A percentile compares a stretch with the other conserved stretches of the same genome.
These are phyloP conservation scores for Durusdinium trenchii DNA, from an alignment of 73 alveolate genomes.

Conservation along the genomic window DNA sequence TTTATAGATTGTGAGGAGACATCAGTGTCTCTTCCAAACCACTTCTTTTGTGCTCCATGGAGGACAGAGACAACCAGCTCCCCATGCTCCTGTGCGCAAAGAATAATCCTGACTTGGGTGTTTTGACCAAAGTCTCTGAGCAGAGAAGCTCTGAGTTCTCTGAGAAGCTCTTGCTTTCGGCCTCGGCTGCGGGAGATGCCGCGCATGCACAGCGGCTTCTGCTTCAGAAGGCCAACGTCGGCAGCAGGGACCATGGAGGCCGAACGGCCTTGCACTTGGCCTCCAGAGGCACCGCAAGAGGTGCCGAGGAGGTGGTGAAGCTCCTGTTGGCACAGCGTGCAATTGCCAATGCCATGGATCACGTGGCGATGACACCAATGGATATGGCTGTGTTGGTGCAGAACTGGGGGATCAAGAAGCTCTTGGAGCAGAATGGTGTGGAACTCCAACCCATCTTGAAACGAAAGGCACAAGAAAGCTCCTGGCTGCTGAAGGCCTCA, in stretches of 20 bases:
- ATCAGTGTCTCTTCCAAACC: too few species aligned
- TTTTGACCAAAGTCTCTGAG: too few species aligned
- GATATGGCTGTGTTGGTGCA: not conserved
- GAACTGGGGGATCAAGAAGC: not conserved
- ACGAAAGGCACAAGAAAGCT: constrained; percentile 36
- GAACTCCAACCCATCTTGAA: constrained; percentile 26
- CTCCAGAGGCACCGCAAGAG: not conserved
- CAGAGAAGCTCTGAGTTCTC: too few species aligned
- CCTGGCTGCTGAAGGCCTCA: constrained; percentile 40
- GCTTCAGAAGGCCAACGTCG: not conserved
- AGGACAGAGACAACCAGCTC: too few species aligned
- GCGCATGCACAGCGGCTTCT: not conserved
- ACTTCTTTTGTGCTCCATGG: too few species aligned
- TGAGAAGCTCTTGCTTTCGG: too few species aligned
- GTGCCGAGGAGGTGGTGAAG: constrained; percentile 47
- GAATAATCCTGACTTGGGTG: too few species aligned
- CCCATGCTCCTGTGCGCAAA: too few species aligned
- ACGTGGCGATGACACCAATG: constrained; percentile 20
- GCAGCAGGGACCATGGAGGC: constrained; percentile 59
- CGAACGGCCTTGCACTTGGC: constrained; percentile 63
- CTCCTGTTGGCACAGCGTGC: constrained; percentile 20
- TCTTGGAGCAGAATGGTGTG: constrained; percentile 20
- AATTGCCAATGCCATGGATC: constrained; percentile 36
- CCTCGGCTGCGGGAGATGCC: constrained; percentile 29
- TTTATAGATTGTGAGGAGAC: too few species aligned